Evolutionary conservation across 352 stramenopile species (phyloP).

Genomic region (Globisporangium ultimum): DNA sequence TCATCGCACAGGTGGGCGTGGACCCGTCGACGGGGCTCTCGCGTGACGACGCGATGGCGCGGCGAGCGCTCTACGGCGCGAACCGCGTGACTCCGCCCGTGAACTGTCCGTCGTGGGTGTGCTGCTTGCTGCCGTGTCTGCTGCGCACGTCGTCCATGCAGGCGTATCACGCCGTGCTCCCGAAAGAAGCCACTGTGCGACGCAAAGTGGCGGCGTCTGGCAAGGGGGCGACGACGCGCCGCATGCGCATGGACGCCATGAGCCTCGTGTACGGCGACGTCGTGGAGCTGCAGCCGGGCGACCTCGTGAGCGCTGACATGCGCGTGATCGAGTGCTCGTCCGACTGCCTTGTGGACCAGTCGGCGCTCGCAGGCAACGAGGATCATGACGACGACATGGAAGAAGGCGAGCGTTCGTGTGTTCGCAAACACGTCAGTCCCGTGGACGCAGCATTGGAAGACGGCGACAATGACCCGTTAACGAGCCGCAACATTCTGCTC

Average conservation of each 20-base stretch:
- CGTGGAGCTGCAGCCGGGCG: conserved; percentile 86
- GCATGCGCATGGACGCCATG: conserved; percentile 89
- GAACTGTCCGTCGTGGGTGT: conserved; percentile 93
- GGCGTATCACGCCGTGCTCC: conserved; percentile 77
- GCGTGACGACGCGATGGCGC: conserved; percentile 70
- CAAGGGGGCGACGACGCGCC: conserved; percentile 46
- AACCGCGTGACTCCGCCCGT: conserved; percentile 91
- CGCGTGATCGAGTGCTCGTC: conserved; percentile 74
- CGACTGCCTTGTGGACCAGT: conserved; percentile 74
- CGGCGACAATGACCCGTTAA: conserved; percentile 17
- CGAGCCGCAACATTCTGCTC: conserved; percentile 63
- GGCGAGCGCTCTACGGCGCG: conserved; percentile 64
- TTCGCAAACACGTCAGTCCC: conserved; percentile 30
- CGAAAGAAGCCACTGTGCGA: conserved; percentile 88
- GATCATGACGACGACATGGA: conserved; percentile 24
- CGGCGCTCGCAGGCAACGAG: conserved; percentile 32
- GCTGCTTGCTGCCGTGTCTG: conserved; percentile 92
- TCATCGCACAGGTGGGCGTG: conserved; percentile 60
- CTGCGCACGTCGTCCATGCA: conserved; percentile 90
- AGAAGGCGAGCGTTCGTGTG: conserved; percentile 12
- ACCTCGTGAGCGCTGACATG: conserved; percentile 89
- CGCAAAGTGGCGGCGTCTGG: conserved; percentile 23
- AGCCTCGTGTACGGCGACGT: conserved; percentile 91
- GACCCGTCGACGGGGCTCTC: conserved; percentile 54
- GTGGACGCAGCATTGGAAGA: conserved; percentile 14